Evolutionary conservation across 371 early-diverging fungal species (phyloP).

Genomic region (Mortierella sp.): DNA sequence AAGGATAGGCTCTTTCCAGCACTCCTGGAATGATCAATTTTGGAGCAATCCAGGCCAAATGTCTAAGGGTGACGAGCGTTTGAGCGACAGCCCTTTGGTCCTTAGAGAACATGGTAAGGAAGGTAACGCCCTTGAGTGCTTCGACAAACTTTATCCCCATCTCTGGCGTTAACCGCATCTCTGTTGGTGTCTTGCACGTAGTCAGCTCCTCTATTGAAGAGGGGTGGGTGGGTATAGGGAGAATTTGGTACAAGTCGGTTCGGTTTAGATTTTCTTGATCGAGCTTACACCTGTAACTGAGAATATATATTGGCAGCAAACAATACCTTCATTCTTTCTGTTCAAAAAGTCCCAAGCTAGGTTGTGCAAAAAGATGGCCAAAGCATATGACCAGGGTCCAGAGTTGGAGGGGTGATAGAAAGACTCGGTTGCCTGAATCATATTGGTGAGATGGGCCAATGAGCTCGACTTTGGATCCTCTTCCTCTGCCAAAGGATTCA

Average conservation of each 20-base stretch:
- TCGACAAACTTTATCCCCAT: slow-evolving; percentile 69
- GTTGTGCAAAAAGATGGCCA: slow-evolving; percentile 72
- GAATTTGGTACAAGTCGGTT: too few species aligned
- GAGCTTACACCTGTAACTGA: background rate
- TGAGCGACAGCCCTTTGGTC: slow-evolving; percentile 73
- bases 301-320: background rate
- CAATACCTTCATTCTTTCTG: slow-evolving; percentile 67
- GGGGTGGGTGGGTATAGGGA: background rate
- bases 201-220: slow-evolving; percentile 57
- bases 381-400: slow-evolving; percentile 79
- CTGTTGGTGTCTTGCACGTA: slow-evolving; percentile 70
- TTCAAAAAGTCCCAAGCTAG: slow-evolving; percentile 73
- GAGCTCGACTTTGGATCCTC: slow-evolving; percentile 52
- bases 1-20: slow-evolving; percentile 85
- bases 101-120: slow-evolving; percentile 85
- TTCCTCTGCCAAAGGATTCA: slow-evolving; percentile 49
- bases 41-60: slow-evolving; percentile 83
- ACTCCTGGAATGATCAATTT: slow-evolving; percentile 81
- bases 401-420: slow-evolving; percentile 92
- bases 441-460: slow-evolving; percentile 69
- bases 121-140: slow-evolving; percentile 63
- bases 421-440: slow-evolving; percentile 87
- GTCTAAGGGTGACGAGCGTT: slow-evolving; percentile 77
- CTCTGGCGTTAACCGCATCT: slow-evolving; percentile 67
- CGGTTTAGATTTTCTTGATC: too few species aligned